Base-by-base conservation (phyloP, 805 yeast genomes). In the Jamesozyma rosinii region DNA sequence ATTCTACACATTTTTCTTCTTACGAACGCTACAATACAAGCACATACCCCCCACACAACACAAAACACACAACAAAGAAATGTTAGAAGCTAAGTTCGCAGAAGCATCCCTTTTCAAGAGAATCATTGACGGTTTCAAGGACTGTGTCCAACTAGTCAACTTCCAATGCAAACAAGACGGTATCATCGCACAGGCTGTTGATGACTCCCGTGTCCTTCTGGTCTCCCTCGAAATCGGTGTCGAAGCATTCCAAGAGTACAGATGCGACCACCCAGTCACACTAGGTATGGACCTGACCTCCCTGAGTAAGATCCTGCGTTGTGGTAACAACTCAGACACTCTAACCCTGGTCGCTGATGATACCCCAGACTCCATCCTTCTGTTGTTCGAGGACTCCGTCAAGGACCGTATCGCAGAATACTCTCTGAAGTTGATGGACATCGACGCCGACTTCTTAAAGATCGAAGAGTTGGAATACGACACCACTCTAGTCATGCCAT, bases 31-130 rank as follows among this genome's bases (percentile, higher is more conserved):
- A 1, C 19, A 18, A 36, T 35, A 36, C 13, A 36, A 21, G 21
- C 40, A 24, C 18, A 2, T 40, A 33, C 11, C n/a, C 15, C 11
- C 29, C 31, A 35, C 20, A 37, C 20, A 27, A 15, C 10, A 10
- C n/a, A n/a, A n/a, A n/a, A n/a, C n/a, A 24, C n/a, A 40, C 24
- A 35, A 24, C 13, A 17, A 26, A 37, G 63, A 33, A 51, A 92
- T 92, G 97, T 79, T 92, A 70, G 98, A 92, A 78, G 97, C 95
- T 53, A 89, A 88, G 72, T 85, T 92, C 55, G 90, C 83, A 57
- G 89, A 88, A 71, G 95, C 97, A 43, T 75, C 89, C 45, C 76
- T 88, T 52, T 77, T 92, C 63, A 92, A 92, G 69, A 88, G 84
- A 66, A 82, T 89, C 59, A 83, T 89, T 57, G 98, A 92, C 55